Conservation (phyloP, 2,329 filamentous ascomycete species). For the Trichoderma simmonsii region DNA sequence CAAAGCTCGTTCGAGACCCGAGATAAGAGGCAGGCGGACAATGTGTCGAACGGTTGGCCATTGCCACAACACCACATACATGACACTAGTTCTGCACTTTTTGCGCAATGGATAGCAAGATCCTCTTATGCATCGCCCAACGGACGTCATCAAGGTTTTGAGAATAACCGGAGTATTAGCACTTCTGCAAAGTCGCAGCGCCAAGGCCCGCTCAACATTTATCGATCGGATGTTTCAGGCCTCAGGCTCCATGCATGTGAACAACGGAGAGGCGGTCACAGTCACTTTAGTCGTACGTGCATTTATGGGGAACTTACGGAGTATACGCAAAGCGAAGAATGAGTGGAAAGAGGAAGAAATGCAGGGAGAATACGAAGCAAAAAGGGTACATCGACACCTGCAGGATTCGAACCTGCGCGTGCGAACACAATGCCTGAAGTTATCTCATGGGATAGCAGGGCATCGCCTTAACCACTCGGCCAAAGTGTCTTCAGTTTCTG, state of each 20-base stretch:
- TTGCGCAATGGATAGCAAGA: background rate
- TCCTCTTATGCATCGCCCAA: background rate
- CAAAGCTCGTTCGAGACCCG: background rate
- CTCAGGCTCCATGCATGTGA: background rate
- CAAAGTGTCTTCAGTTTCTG: conserved; percentile 8
- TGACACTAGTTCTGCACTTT: background rate
- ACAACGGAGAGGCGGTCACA: background rate
- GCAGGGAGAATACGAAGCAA: background rate
- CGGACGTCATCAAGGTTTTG: background rate
- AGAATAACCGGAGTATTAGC: background rate
- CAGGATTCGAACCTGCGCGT: conserved; percentile 17
- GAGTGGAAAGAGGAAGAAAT: background rate
- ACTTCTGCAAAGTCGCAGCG: background rate
- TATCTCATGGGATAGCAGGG: conserved; percentile 8
- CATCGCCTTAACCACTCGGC: conserved; percentile 17
- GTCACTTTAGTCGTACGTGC: background rate
- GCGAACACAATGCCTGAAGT: conserved; percentile 17
- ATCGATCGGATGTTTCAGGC: background rate
- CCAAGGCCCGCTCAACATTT: background rate
- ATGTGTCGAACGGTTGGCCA: background rate
- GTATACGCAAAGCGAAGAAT: background rate
- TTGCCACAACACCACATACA: background rate
- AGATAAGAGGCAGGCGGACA: background rate
- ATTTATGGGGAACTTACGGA: background rate
- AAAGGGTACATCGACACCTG: conserved; percentile 7